Evolutionary conservation across 345 rosid genomes (phyloP).

Genomic region (Syzygium aqueum): DNA sequence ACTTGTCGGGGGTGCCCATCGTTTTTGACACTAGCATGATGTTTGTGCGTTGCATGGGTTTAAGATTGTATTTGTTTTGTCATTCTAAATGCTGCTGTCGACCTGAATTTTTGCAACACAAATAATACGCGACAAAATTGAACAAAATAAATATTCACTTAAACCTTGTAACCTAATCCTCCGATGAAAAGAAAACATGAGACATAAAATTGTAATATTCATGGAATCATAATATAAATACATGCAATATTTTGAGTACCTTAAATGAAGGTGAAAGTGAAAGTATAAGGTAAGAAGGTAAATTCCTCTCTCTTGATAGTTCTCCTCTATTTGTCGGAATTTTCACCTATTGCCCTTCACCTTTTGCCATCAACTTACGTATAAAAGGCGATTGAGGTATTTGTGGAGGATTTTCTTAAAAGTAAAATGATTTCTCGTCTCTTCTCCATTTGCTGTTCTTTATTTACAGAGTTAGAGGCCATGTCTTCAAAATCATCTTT

Average conservation of each 20-base stretch:
- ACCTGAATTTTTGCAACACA: background rate
- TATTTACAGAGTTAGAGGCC: background rate
- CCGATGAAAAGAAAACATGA: background rate
- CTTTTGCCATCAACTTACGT: background rate
- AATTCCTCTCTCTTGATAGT: background rate
- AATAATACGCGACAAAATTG: background rate
- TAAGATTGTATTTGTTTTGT: background rate
- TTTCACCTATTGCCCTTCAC: background rate
- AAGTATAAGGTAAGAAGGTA: background rate
- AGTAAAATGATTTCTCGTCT: background rate
- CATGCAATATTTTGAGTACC: background rate
- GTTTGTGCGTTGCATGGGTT: background rate
- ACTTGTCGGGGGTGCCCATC: background rate
- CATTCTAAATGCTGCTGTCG: background rate
- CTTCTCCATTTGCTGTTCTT: background rate
- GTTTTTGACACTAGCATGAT: background rate
- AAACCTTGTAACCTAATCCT: background rate
- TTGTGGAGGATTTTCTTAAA: background rate
- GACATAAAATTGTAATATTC: background rate
- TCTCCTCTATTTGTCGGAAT: background rate
- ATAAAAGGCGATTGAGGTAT: background rate
- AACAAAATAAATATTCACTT: background rate
- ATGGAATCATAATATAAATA: background rate
- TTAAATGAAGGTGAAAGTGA: background rate
- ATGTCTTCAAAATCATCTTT: background rate